Percentiles rank a stretch among this genome's conserved stretches.
Evolutionary conservation across 257 asterid species (phyloP).

Genomic region (Ajuga chamaepitys): DNA sequence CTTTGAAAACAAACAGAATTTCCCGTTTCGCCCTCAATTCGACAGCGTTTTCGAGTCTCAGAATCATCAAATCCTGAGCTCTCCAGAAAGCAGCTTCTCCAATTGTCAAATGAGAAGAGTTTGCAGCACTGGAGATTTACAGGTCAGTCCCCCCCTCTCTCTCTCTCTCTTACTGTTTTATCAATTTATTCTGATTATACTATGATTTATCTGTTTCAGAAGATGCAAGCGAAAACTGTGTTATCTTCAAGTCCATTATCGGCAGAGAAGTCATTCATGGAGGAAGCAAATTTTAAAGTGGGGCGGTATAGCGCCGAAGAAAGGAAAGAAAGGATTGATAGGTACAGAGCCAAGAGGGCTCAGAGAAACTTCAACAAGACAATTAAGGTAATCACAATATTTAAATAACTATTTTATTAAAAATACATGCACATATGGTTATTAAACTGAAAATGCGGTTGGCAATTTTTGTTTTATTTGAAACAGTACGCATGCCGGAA

Average conservation of each 20-base stretch:
- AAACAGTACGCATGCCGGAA: slow-evolving; percentile 78
- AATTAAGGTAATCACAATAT: slow-evolving; percentile 49
- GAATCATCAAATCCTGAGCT: slow-evolving; percentile 21
- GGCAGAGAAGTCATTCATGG: slow-evolving; percentile 41
- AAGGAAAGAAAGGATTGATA: slow-evolving; percentile 67
- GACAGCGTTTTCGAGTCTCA: slow-evolving; percentile 39
- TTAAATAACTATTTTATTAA: background rate
- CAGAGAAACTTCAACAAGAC: slow-evolving; percentile 88
- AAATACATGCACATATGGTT: background rate
- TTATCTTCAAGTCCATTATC: slow-evolving; percentile 60
- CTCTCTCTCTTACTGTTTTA: background rate
- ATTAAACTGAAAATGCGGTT: no score
- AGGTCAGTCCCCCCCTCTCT: slow-evolving; percentile 21
- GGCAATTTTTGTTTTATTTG: background rate
- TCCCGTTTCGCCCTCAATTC: slow-evolving; percentile 34
- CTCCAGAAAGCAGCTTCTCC: slow-evolving; percentile 39
- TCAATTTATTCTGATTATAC: background rate
- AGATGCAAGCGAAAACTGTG: slow-evolving; percentile 23
- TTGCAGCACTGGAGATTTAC: slow-evolving; percentile 87
- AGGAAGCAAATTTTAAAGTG: slow-evolving; percentile 62
- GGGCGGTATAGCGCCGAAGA: slow-evolving; percentile 65
- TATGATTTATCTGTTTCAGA: slow-evolving; percentile 31
- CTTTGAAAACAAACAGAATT: slow-evolving; percentile 31
- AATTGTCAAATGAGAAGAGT: slow-evolving; percentile 68
- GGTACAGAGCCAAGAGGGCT: slow-evolving; percentile 73